Evolutionary conservation across 495 filamentous ascomycete species (phyloP).

Genomic region (Penicillium salamii): DNA sequence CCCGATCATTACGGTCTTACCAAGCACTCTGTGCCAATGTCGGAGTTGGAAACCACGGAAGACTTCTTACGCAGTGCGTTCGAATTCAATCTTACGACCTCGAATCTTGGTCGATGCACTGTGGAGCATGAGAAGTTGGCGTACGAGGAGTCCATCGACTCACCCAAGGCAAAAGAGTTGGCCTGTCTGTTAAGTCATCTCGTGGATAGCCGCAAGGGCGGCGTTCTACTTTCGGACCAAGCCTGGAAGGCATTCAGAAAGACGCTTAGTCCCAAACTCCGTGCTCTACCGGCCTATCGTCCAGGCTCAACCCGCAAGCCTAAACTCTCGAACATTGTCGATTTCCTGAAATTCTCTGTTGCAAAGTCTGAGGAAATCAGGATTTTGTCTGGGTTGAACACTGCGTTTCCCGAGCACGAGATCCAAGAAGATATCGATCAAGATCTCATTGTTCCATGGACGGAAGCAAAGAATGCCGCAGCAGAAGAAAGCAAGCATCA

Average conservation of each 20-base stretch:
- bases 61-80: constrained; percentile 56
- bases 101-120: constrained; percentile 71
- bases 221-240: constrained; percentile 56
- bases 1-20: constrained; percentile 56
- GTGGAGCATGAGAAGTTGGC: constrained; percentile 67
- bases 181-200: constrained; percentile 72
- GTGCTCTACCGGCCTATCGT: constrained; percentile 37
- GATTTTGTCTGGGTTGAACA: constrained; percentile 47
- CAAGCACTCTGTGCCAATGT: constrained; percentile 50
- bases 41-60: constrained; percentile 23
- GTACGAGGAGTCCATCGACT: constrained; percentile 62
- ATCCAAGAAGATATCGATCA: constrained; percentile 36
- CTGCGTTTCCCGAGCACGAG: constrained; percentile 30
- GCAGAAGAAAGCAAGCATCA: constrained; percentile 19
- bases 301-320: constrained; percentile 31
- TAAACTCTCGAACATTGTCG: constrained; percentile 57
- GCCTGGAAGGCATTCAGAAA: constrained; percentile 53
- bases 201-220: constrained; percentile 80
- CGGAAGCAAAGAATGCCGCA: constrained; percentile 29
- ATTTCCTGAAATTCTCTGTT: constrained; percentile 67
- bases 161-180: constrained; percentile 53
- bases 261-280: constrained; percentile 31
- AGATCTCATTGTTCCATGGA: constrained; percentile 47
- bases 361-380: constrained; percentile 49
- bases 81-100: constrained; percentile 62